Percentiles rank a stretch among this genome's conserved stretches.
Conservation (phyloP, 2,329 filamentous ascomycete species). For the Cladosporium austrohemisphaericum region DNA sequence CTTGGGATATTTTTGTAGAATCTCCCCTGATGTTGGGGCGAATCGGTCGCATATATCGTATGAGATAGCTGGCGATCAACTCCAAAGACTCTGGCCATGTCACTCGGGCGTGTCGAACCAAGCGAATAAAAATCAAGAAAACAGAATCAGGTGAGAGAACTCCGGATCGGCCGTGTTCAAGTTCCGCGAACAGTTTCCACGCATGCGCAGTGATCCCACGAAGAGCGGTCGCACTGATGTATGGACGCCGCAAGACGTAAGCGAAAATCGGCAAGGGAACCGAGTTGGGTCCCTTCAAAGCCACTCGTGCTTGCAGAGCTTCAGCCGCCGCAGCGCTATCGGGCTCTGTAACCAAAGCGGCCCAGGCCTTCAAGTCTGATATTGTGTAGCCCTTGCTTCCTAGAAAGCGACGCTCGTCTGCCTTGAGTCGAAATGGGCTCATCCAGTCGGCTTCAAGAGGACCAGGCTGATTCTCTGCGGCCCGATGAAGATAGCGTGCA, state of each 20-base stretch:
- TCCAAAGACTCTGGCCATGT: constrained; percentile 46
- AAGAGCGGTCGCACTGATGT: constrained; percentile 41
- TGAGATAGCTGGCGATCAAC: constrained; percentile 17
- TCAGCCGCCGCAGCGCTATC: constrained; percentile 24
- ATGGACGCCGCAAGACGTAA: constrained; percentile 44
- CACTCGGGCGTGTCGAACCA: constrained; percentile 50
- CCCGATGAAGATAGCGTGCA: constrained; percentile 19
- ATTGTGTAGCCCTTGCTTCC: constrained; percentile 17
- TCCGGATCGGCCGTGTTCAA: neutral
- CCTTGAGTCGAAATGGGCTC: constrained; percentile 1
- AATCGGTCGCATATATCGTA: constrained; percentile 2
- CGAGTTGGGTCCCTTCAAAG: constrained; percentile 5
- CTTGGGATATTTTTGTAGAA: neutral
- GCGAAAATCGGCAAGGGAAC: constrained; percentile 47
- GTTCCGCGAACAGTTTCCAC: constrained; percentile 8
- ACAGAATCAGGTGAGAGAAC: constrained; percentile 17
- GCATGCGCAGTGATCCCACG: constrained; percentile 36
- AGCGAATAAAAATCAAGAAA: constrained; percentile 42
- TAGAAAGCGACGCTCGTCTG: constrained; percentile 18
- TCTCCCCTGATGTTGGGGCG: neutral
- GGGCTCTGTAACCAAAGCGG: constrained; percentile 17
- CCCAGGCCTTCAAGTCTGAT: constrained; percentile 26
- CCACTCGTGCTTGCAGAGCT: constrained; percentile 15
- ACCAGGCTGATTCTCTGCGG: neutral
- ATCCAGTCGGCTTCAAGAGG: neutral